Percentiles rank a stretch among this genome's conserved stretches.
Evolutionary conservation across 2,329 filamentous ascomycete genomes (phyloP).

Genomic region (Penicillium sp.): DNA sequence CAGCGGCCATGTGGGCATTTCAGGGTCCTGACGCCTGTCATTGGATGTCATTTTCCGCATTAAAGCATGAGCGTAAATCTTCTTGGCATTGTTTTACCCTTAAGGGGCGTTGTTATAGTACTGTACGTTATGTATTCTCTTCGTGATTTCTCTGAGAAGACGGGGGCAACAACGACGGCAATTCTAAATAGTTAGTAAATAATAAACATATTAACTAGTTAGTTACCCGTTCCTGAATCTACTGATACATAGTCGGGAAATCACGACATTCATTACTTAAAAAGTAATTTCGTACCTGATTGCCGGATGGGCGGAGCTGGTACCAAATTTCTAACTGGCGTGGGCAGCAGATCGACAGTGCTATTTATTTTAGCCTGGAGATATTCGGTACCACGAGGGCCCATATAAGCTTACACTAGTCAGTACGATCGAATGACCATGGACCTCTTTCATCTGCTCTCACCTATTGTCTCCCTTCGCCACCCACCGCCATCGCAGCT

Average conservation of each 20-base stretch:
- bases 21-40: neutral
- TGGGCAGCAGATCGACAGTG: slow-evolving; percentile 12
- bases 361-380: slow-evolving; percentile 13
- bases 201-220: too few species aligned
- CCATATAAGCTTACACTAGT: slow-evolving; percentile 15
- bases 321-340: neutral
- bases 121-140: neutral
- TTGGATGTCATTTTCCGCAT: neutral
- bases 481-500: neutral
- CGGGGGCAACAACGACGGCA: neutral
- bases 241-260: neutral
- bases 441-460: slow-evolving; percentile 1
- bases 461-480: neutral
- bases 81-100: neutral
- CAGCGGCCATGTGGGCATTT: neutral
- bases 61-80: neutral
- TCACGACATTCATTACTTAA: slow-evolving; percentile 1
- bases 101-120: neutral
- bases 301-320: slow-evolving; percentile 5
- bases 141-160: neutral
- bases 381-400: slow-evolving; percentile 6
- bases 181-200: neutral
- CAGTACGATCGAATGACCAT: slow-evolving; percentile 6
- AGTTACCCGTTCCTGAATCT: neutral
- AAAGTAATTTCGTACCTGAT: neutral